Evolutionary conservation across 2,329 filamentous ascomycete genomes (phyloP), one percentile per base, ranked within the genome.

Genomic region (Xylariomycetidae sp.): DNA sequence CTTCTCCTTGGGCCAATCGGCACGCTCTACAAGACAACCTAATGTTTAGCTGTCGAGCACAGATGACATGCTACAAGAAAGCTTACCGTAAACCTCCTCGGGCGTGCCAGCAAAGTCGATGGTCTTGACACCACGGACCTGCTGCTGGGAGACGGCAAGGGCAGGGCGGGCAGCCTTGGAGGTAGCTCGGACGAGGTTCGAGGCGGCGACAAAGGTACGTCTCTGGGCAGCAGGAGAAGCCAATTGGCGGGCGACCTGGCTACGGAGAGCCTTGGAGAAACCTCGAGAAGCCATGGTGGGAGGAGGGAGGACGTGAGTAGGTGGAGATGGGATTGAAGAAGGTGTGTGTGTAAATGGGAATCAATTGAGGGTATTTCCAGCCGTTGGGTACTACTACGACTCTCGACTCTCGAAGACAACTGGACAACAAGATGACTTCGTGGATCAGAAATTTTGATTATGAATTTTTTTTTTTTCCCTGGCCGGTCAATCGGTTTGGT

Each of bases 1-100:
- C 84, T 95, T 97, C 77, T 96, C 90, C 66, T 85, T 81, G 52
- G 92, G 92, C 92, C 92, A 98, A 75, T 98, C 92, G 63, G 79
- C 86, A 72, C 92, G 89, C 81, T 98, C 92, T 92, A 57, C 42
- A 54, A 28, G 45, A 31, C 32, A 33, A 50, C 31, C 38, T 53
- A 43, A 27, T 38, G 25, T 41, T 61, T 38, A 64, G 57, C 36
- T 16, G 39, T 44, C 37, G 26, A 18, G n/a, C n/a, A n/a, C n/a
- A n/a, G n/a, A n/a, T n/a, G n/a, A n/a, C n/a, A n/a, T n/a, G n/a
- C n/a, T n/a, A n/a, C n/a, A n/a, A n/a, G 26, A 30, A 25, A 44
- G 58, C 77, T 56, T 68, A 94, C 88, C 88, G 64, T 86, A 96
- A 63, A 98, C 92, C 51, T 82, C 80, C 79, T 98, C 92, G 74